Evolutionary conservation across 805 yeast species (phyloP).

Genomic region (Lachancea quebecensis): DNA sequence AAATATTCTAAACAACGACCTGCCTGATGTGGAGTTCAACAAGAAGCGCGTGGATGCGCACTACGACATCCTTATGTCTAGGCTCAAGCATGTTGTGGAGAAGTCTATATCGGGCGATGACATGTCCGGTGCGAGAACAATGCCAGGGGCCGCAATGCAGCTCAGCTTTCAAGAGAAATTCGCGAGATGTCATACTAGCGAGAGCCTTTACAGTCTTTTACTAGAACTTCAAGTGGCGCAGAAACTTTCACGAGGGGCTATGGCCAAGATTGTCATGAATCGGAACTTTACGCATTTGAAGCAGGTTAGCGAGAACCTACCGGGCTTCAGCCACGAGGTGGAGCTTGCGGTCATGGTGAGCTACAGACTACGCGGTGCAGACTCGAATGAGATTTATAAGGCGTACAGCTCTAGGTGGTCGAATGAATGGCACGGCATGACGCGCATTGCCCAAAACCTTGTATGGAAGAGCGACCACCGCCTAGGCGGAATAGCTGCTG

Average conservation of each 20-base stretch:
- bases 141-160: neutral
- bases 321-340: slow-evolving; percentile 14
- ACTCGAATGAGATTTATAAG: neutral
- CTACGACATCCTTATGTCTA: slow-evolving; percentile 24
- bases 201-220: slow-evolving; percentile 2
- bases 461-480: slow-evolving; percentile 6
- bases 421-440: slow-evolving; percentile 1
- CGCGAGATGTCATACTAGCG: neutral
- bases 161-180: slow-evolving; percentile 1
- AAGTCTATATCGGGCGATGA: slow-evolving; percentile 11
- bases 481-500: neutral
- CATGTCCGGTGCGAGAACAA: neutral
- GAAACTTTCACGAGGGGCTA: slow-evolving; percentile 10
- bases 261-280: slow-evolving; percentile 17
- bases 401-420: slow-evolving; percentile 2
- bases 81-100: slow-evolving; percentile 21
- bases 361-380: slow-evolving; percentile 16
- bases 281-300: slow-evolving; percentile 17
- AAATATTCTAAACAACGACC: slow-evolving; percentile 22
- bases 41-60: slow-evolving; percentile 22
- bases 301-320: slow-evolving; percentile 15
- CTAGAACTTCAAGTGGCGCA: slow-evolving; percentile 18
- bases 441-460: slow-evolving; percentile 7
- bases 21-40: slow-evolving; percentile 21
- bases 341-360: slow-evolving; percentile 20